Conservation (phyloP, 2,329 filamentous ascomycete species). For the Nothomitra cinnamomea region DNA sequence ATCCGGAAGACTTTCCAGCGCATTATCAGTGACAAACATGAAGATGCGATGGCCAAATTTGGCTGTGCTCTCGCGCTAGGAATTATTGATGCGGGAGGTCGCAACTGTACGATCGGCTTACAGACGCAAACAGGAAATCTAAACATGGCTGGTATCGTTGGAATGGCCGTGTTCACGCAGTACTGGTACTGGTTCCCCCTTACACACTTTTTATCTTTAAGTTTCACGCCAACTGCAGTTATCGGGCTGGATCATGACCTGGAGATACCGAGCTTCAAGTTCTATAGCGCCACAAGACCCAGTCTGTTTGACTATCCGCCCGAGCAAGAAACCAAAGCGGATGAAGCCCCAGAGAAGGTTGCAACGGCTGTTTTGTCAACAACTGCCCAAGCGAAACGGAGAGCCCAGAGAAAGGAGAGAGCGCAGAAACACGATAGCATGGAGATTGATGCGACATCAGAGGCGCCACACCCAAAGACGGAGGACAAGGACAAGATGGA, state of each 20-base stretch:
- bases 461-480: slow-evolving; percentile 46
- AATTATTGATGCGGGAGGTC: slow-evolving; percentile 93
- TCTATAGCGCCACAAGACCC: slow-evolving; percentile 84
- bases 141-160: slow-evolving; percentile 96
- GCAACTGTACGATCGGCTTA: slow-evolving; percentile 94
- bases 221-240: slow-evolving; percentile 91
- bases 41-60: slow-evolving; percentile 99
- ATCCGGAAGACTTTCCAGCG: slow-evolving; percentile 91
- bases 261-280: slow-evolving; percentile 85
- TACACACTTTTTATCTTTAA: slow-evolving; percentile 89
- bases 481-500: slow-evolving; percentile 24
- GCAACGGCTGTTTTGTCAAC: slow-evolving; percentile 93
- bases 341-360: slow-evolving; percentile 84
- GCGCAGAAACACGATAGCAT: slow-evolving; percentile 83
- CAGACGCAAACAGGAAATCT: slow-evolving; percentile 97
- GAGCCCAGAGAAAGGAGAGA: slow-evolving; percentile 85
- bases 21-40: slow-evolving; percentile 84
- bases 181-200: slow-evolving; percentile 99
- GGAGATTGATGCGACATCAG: slow-evolving; percentile 59
- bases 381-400: slow-evolving; percentile 88
- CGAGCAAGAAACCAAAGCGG: slow-evolving; percentile 85
- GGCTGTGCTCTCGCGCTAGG: slow-evolving; percentile 85
- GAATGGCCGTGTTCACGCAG: slow-evolving; percentile 95
- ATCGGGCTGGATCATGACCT: slow-evolving; percentile 90
- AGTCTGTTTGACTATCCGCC: slow-evolving; percentile 97